Conservation (phyloP, 495 filamentous ascomycete species). For the Annulohypoxylon maeteangense region DNA sequence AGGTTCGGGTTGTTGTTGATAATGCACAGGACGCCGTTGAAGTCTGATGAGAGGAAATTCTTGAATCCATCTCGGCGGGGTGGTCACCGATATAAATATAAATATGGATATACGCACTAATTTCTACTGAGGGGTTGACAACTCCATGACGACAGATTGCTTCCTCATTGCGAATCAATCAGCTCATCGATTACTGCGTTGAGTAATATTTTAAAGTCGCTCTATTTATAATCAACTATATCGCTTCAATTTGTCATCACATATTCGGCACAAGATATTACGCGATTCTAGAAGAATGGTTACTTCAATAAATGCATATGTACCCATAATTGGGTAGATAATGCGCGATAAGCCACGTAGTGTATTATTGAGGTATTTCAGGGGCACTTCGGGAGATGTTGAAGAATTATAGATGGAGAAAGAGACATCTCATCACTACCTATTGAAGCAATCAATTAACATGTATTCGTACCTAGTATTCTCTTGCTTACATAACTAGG, state of each 20-base stretch:
- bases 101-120: slow-evolving; percentile 1
- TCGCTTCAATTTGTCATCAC: not conserved
- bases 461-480: no score
- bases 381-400: no score
- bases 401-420: no score
- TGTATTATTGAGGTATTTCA: not conserved
- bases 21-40: not conserved
- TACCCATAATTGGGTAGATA: no score
- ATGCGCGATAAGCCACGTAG: not conserved
- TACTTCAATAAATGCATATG: not conserved
- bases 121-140: slow-evolving; percentile 15
- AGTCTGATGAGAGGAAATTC: not conserved
- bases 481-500: no score
- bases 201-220: not conserved
- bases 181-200: not conserved
- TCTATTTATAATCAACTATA: slow-evolving; percentile 26
- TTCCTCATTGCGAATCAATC: slow-evolving; percentile 27
- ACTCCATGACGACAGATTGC: slow-evolving; percentile 35
- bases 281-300: not conserved
- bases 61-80: not conserved
- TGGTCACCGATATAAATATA: not conserved
- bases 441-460: no score
- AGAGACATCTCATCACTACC: no score
- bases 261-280: not conserved
- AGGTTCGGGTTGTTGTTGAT: not conserved